Base-by-base conservation (phyloP, 345 rosid species). In the Sonneratia alba region DNA sequence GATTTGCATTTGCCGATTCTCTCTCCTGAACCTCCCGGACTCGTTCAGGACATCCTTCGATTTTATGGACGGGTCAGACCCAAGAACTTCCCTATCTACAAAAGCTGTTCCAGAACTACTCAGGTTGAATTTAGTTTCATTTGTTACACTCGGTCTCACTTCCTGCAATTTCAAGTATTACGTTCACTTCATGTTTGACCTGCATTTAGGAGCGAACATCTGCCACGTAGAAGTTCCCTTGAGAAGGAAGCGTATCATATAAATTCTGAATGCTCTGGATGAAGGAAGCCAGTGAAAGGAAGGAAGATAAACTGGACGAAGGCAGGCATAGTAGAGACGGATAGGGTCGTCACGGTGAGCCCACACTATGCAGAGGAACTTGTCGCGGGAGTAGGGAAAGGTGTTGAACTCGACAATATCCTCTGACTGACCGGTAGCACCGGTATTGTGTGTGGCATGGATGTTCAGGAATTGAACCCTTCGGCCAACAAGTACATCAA, bases 221-320 rank as follows among this genome's bases (percentile, higher is more conserved):
- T 43, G 24, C 32, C 32, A 27, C 32, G 1, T 27, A 27, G 1
- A 27, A 27, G 32, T 1, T 27, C 32, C 32, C 32, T 27, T 27
- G 32, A 27, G 32, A 27, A 27, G 32, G 32, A 27, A 27, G 32
- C 32, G 48, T 38, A 13, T 69, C 27, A 22, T 34, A 22, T 67
- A 19, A 24, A 19, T 68, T 34, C 36, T 42, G 66, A 56, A 5
- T 56, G 1, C 32, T 27, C 32, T 56, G 8, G 22, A n/a, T n/a
- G n/a, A n/a, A n/a, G 63, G 3, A 85, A 90, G 82, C 97, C 98
- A 0, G 83, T 73, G 40, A 85, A 85, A 80, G 98, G 98, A 74
- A 84, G 93, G 81, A 94, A 94, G 78, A 88, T 91, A 76, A 94
- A 94, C 72, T 94, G 98, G 98, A 84, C 91, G 97, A 91, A 94